Base-by-base conservation (phyloP, 805 yeast species). In the Kluyveromyces aestuarii region DNA sequence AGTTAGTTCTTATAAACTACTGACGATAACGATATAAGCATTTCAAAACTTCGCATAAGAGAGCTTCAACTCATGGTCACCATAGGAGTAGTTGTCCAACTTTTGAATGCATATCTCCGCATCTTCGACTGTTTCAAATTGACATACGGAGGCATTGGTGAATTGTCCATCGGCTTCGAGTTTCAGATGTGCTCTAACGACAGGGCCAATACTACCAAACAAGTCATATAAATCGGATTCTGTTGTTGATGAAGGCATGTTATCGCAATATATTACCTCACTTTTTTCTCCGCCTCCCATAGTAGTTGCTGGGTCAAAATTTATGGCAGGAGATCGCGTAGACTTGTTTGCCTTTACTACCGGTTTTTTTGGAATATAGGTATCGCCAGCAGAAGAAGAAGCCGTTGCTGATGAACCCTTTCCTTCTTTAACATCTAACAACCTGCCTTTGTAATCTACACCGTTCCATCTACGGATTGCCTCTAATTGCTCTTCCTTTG, bases 231-330 rank as follows among this genome's bases (percentile, higher is more conserved):
- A 75, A 67, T 91, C 97, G 50, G 83, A 81, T 55, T 82, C 81
- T 33, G 88, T 79, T n/a, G 97, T 90, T 46, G 89, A 83, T 74
- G 79, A 87, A 30, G 98, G 98, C 61, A 91, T 72, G 70, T 91
- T 91, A 41, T 74, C 75, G 19, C 85, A 89, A 61, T 69, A 84
- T 41, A 91, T 76, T 19, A 77, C 73, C 35, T 72, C 77, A 45
- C 80, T 82, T 45, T 79, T 80, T 38, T 70, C 76, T 40, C 87
- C 88, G 41, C 73, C 70, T 1, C 84, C 86, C 8, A 63, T 58
- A 40, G 85, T 89, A 48, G 45, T 33, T 21, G 25, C 2, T 21
- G 45, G 45, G 16, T 43, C 39, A n/a, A 43, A 13, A 33, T 43
- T 9, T 7, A 33, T 4, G 16, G 39, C 18, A 19, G 27, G 5